Percentiles rank a stretch among this genome's conserved stretches.
phyloP scores from a whole-genome alignment of 495 filamentous ascomycete genomes.

The Podospora conica region DNA sequence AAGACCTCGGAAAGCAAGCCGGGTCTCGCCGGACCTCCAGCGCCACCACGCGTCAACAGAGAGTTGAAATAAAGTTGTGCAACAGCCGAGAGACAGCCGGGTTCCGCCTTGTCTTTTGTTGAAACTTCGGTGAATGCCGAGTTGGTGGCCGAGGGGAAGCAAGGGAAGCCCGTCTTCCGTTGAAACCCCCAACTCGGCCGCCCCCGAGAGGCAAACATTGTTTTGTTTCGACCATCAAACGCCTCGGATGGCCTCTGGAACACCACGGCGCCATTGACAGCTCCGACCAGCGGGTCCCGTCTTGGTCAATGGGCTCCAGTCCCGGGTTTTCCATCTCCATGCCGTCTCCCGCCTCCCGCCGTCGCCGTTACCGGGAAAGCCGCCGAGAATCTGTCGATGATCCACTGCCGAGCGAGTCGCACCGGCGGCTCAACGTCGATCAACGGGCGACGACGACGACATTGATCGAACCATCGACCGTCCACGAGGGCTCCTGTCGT shows the following conservation, averaged over 20 bases:
- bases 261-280: not conserved
- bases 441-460: not conserved
- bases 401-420: not conserved
- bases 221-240: not conserved
- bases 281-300: not conserved
- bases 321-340: not conserved
- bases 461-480: not conserved
- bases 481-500: not conserved
- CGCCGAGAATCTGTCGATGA: not conserved
- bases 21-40: not conserved
- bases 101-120: not conserved
- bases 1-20: not conserved
- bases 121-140: not conserved
- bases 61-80: constrained; percentile 1
- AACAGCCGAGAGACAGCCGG: not conserved
- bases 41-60: not conserved
- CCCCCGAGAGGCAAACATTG: not conserved
- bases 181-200: not conserved
- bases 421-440: constrained; percentile 3
- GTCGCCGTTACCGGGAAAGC: constrained; percentile 3
- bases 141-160: not conserved
- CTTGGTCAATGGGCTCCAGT: not conserved
- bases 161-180: not conserved
- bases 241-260: not conserved
- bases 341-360: not conserved